Base-by-base conservation (phyloP, 1,284 basidiomycete species). In the Puccinia polysora region DNA sequence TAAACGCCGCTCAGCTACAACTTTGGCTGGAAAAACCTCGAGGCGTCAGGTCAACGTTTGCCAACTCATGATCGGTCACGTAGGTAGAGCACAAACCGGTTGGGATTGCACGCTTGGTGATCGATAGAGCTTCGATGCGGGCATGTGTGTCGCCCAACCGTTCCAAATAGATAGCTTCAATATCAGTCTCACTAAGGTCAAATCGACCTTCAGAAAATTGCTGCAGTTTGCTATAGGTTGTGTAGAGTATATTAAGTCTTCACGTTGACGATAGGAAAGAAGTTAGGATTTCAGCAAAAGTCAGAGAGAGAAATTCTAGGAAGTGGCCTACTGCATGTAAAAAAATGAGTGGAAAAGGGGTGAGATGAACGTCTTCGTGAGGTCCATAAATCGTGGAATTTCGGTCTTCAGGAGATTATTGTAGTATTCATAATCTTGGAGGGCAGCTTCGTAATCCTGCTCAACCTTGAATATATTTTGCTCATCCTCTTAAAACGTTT, bases 261-360 rank as follows among this genome's bases (percentile, higher is more conserved):
- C 6, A 36, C 23, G 7, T 56, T 18, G 38, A 60, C 58, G n/a
- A n/a, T n/a, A 32, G 45, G 73, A 40, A 8, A 73, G 36, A 74
- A 53, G 18, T 32, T 1, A 30, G 2, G 32, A 4, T 56, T 30
- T 4, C 25, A 20, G 15, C 15, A 25, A n/a, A 36, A 40, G 36
- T 59, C 3, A 25, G 43, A 38, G 40, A 0, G 60, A 59, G 40
- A 38, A 38, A 63, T 32, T 32, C 68, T 25, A 64, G 62, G 43
- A 52, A 28, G 69, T 43, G 50, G 69, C 71, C 15, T 76, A 93
- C 91, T 97, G 93, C 95, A 98, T 97, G 81, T 97, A 99, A 84
- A 91, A 99, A 84, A 95, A 94, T 28, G 91, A 95, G 78, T 97
- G 89, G 85, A 97, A 98, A 15, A 98, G 83, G 0, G 96, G 96